Conservation (phyloP, 441 rosid species). For the Codiaeum variegatum region DNA sequence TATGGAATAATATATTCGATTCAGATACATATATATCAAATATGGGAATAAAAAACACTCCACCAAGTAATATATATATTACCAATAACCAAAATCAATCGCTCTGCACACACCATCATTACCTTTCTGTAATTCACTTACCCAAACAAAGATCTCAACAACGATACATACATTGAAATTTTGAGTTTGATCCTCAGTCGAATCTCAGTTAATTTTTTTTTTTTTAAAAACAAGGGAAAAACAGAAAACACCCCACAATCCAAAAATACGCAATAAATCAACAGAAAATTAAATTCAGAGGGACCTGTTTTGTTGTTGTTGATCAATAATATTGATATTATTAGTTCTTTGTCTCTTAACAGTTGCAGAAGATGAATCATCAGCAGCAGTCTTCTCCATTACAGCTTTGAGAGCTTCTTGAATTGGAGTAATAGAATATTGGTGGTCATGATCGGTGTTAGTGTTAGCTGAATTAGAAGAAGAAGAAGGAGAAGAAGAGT, state of each 20-base stretch:
- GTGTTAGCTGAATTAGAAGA: slow-evolving; percentile 18
- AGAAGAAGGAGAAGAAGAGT: too few species aligned
- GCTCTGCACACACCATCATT: slow-evolving; percentile 27
- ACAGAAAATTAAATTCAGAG: slow-evolving; percentile 26
- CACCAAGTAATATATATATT: background rate
- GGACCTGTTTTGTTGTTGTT: slow-evolving; percentile 44
- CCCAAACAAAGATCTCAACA: slow-evolving; percentile 16
- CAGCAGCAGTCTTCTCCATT: slow-evolving; percentile 75
- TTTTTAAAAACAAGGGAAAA: background rate
- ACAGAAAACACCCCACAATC: slow-evolving; percentile 25
- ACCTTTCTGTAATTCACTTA: slow-evolving; percentile 16
- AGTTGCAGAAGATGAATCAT: slow-evolving; percentile 66
- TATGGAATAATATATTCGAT: background rate
- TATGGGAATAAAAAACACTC: background rate
- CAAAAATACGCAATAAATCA: slow-evolving; percentile 5
- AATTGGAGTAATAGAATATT: slow-evolving; percentile 59
- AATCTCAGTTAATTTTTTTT: too few species aligned
- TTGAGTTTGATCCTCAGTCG: too few species aligned
- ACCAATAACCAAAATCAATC: slow-evolving; percentile 8
- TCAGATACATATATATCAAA: background rate
- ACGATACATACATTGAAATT: background rate
- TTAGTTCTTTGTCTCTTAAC: slow-evolving; percentile 87
- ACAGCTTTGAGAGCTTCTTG: slow-evolving; percentile 89
- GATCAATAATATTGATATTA: slow-evolving; percentile 40
- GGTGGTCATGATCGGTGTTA: slow-evolving; percentile 33